Conservation (phyloP, 352 stramenopile species). For the Globisporangium nodosum region DNA sequence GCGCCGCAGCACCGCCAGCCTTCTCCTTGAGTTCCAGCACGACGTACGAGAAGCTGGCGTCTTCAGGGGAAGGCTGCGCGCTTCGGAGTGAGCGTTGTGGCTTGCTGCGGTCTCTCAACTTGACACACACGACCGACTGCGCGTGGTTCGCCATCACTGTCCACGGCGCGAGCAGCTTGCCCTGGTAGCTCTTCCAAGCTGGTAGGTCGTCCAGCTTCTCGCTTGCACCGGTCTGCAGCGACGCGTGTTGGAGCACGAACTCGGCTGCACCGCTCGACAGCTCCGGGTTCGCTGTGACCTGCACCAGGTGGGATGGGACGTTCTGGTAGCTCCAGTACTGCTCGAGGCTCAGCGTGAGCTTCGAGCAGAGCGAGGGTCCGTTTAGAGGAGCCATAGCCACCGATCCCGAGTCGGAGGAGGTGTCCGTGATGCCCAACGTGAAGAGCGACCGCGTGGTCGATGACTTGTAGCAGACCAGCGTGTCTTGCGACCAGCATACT, state of each 20-base stretch:
- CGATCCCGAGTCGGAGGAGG: neutral
- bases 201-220: slow-evolving; percentile 44
- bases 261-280: slow-evolving; percentile 2
- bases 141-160: slow-evolving; percentile 30
- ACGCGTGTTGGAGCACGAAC: slow-evolving; percentile 49
- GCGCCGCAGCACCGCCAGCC: neutral
- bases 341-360: slow-evolving; percentile 39
- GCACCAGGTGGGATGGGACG: slow-evolving; percentile 34
- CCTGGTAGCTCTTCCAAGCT: slow-evolving; percentile 55
- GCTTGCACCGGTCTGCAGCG: slow-evolving; percentile 34
- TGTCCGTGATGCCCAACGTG: slow-evolving; percentile 1
- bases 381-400: neutral
- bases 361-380: slow-evolving; percentile 15
- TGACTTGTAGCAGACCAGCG: slow-evolving; percentile 12
- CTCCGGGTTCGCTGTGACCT: slow-evolving; percentile 27
- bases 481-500: slow-evolving; percentile 7
- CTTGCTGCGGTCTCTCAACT: slow-evolving; percentile 28
- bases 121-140: slow-evolving; percentile 45
- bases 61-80: slow-evolving; percentile 5
- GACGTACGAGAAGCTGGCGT: slow-evolving; percentile 32
- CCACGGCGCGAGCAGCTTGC: slow-evolving; percentile 41
- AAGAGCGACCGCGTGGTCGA: slow-evolving; percentile 8
- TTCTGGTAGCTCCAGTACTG: slow-evolving; percentile 66
- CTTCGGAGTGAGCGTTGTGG: neutral
- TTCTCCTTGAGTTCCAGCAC: slow-evolving; percentile 36